Conservation (phyloP, 1,139 yeast species). For the Groenewaldozyma auringiensis region DNA sequence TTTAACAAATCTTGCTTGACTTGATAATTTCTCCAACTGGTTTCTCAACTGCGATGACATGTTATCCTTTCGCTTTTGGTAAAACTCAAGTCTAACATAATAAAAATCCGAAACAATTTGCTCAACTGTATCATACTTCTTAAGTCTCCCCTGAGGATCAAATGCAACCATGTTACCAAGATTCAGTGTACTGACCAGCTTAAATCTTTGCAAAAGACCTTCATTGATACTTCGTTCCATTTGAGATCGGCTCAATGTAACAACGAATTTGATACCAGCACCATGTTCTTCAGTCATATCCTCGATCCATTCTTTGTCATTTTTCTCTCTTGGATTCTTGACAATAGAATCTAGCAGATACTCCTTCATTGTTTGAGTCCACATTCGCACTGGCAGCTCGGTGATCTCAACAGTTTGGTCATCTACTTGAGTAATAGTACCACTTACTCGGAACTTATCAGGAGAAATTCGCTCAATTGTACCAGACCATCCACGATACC, state of each 20-base stretch:
- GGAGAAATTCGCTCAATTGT: conserved; percentile 49
- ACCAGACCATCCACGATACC: conserved; percentile 98
- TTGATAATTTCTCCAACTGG: conserved; percentile 63
- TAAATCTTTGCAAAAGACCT: conserved; percentile 81
- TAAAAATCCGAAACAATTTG: conserved; percentile 82
- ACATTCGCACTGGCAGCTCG: conserved; percentile 85
- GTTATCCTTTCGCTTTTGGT: conserved; percentile 83
- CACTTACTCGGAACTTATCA: conserved; percentile 68
- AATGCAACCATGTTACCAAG: conserved; percentile 92
- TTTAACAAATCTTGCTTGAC: conserved; percentile 88
- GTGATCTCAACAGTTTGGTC: conserved; percentile 78
- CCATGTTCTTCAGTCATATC: conserved; percentile 95
- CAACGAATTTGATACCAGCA: conserved; percentile 66
- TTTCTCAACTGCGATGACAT: conserved; percentile 63
- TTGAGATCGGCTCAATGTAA: conserved; percentile 67
- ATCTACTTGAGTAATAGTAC: conserved; percentile 74
- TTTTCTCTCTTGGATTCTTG: conserved; percentile 23
- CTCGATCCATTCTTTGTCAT: conserved; percentile 69
- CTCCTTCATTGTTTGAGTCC: conserved; percentile 90
- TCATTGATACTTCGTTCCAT: conserved; percentile 69
- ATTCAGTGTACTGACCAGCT: conserved; percentile 59
- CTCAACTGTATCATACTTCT: conserved; percentile 64
- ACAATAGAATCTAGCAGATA: conserved; percentile 60
- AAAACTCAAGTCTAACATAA: conserved; percentile 77
- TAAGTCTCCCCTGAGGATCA: conserved; percentile 85